phyloP scores from a whole-genome alignment of 1,284 basidiomycete species.

The Trichosporon ovoides region DNA sequence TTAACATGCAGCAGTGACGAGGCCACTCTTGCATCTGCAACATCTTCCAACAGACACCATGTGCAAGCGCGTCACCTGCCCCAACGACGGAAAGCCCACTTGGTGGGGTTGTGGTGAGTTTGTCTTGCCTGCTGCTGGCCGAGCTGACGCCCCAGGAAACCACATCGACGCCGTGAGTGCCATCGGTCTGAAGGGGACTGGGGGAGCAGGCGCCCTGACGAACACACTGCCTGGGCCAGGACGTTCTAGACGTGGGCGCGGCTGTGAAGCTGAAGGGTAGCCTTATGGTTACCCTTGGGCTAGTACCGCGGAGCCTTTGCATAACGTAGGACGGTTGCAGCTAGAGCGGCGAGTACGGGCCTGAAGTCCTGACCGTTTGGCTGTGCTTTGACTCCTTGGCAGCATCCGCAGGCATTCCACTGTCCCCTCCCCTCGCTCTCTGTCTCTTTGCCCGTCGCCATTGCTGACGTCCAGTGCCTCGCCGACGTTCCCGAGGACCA shows the following conservation, averaged over 20 bases:
- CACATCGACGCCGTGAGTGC: slow-evolving; percentile 43
- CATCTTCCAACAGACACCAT: slow-evolving; percentile 22
- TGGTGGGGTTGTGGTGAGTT: slow-evolving; percentile 50
- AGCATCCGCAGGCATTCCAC: no score
- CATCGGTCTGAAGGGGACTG: not conserved
- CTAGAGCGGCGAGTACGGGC: no score
- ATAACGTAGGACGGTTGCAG: no score
- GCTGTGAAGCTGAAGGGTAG: no score
- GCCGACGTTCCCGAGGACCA: slow-evolving; percentile 33
- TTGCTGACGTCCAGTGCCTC: slow-evolving; percentile 28
- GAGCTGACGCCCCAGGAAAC: slow-evolving; percentile 28
- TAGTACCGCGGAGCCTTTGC: no score
- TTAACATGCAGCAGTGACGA: not conserved
- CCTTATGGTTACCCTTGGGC: no score
- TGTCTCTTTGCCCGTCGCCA: not conserved
- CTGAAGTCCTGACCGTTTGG: no score
- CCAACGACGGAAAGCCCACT: slow-evolving; percentile 47
- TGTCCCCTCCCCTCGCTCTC: no score
- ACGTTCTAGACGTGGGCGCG: no score
- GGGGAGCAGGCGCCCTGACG: not conserved
- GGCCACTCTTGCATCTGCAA: not conserved
- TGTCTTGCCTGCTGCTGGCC: not conserved
- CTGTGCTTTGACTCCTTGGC: no score
- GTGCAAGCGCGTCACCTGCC: slow-evolving; percentile 45
- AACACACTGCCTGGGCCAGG: no score